Evolutionary conservation across 2,329 filamentous ascomycete genomes (phyloP), one percentile per base, ranked within the genome.

Genomic region (Clonostachys rosea): DNA sequence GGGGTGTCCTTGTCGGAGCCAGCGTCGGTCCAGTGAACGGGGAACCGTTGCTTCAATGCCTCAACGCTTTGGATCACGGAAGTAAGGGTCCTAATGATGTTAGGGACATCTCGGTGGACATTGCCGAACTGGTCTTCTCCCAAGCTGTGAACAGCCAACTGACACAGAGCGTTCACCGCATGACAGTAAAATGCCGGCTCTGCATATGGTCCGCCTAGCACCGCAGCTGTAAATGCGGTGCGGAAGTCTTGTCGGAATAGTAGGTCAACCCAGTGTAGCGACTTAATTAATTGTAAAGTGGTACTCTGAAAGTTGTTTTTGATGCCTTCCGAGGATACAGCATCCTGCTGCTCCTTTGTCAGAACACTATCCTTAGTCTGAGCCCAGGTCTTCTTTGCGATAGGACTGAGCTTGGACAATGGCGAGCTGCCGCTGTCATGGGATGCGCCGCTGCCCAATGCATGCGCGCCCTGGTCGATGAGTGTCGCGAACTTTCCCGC

Each of bases 101-200:
- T 69, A 1, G 87, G 81, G 3, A 97, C 83, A 53, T 94, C 88
- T 40, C 83, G 76, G 54, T 95, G 86, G n/a, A 95, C 92, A 55
- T 89, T 87, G 13, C 92, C 92, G 59, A 84, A 94, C 42, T 78
- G 78, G 62, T 97, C 92, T 64, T 97, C 91, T 5, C 73, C 71
- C 46, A 96, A 68, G 64, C 87, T 92, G 51, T 79, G 79, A 5
- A 89, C 78, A 1, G 88, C 79, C 30, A 97, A 74, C 44, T 78
- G 75, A 12, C 81, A 82, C 37, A 94, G 69, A 1, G 86, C 79
- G 49, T 83, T 81, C n/a, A 84, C 75, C 2, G 89, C 86, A 60
- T 92, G 83, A 44, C 87, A 67, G 54, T 90, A 85, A 14, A 86
- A 69, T 33, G 79, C 80, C 2, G 82, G 70, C 59, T 87, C 83